A percentile compares a stretch with the other conserved stretches of the same genome.
Evolutionary conservation across 495 filamentous ascomycete species (phyloP).

Genomic region (Podospora tetraspora): DNA sequence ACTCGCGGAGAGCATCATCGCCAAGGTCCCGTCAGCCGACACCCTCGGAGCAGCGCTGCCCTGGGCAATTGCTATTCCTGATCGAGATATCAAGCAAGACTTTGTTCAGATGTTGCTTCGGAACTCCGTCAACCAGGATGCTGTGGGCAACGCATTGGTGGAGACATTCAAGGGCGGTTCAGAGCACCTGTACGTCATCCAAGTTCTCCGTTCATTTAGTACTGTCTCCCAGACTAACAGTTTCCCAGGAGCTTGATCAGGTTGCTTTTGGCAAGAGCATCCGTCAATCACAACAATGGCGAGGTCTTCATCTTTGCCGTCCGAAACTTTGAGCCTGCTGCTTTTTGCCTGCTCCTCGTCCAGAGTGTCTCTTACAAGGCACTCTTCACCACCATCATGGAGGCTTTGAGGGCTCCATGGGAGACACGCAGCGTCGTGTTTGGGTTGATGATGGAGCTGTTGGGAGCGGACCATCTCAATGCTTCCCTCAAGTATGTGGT

Average conservation of each 20-base stretch:
- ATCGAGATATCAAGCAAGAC: constrained; percentile 4
- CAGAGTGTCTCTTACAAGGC: constrained; percentile 26
- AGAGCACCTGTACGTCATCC: constrained; percentile 17
- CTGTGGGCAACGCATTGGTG: constrained; percentile 32
- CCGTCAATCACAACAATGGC: constrained; percentile 31
- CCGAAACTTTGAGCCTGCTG: constrained; percentile 20
- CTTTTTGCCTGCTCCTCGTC: constrained; percentile 25
- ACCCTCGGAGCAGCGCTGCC: constrained; percentile 24
- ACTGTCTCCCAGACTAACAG: background rate
- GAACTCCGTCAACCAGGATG: constrained; percentile 28
- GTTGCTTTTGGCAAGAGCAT: constrained; percentile 21
- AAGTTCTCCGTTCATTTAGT: background rate
- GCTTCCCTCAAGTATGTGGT: constrained; percentile 24
- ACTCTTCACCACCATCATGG: constrained; percentile 22
- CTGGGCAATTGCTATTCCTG: constrained; percentile 21
- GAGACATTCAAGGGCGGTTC: constrained; percentile 29
- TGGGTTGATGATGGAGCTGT: constrained; percentile 12
- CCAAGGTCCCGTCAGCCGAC: constrained; percentile 27
- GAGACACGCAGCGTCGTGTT: constrained; percentile 16
- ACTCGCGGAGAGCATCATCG: constrained; percentile 31
- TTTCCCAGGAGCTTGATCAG: constrained; percentile 15
- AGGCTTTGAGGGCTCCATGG: constrained; percentile 20
- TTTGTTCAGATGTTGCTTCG: constrained; percentile 22
- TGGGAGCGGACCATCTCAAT: constrained; percentile 29
- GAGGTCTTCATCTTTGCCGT: constrained; percentile 29